Percentiles rank a stretch among this genome's conserved stretches.
phyloP scores from a whole-genome alignment of 371 early-diverging fungal genomes.

The Mortierella sp. region DNA sequence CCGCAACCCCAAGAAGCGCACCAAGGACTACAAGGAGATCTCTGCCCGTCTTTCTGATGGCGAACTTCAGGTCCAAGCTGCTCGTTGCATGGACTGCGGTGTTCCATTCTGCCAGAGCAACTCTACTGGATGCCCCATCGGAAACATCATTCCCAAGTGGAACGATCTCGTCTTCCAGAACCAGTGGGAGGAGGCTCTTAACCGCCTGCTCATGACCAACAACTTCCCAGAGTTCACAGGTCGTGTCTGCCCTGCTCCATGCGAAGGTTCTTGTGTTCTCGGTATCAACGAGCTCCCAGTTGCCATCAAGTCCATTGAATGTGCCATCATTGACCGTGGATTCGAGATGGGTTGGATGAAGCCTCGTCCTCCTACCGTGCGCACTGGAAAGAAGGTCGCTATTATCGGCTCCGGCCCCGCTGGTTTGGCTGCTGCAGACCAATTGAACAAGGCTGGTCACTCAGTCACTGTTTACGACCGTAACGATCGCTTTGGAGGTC shows the following conservation, averaged over 20 bases:
- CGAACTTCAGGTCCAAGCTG: conserved; percentile 91
- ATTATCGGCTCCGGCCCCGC: conserved; percentile 96
- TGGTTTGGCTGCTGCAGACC: conserved; percentile 96
- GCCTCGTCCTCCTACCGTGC: conserved; percentile 78
- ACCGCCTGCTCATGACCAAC: conserved; percentile 94
- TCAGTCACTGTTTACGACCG: conserved; percentile 94
- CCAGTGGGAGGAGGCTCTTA: conserved; percentile 94
- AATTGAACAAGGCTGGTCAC: conserved; percentile 96
- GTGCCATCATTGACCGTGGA: conserved; percentile 95
- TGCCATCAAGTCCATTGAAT: conserved; percentile 96
- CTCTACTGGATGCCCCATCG: conserved; percentile 92
- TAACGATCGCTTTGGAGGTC: conserved; percentile 94
- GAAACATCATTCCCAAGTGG: conserved; percentile 98
- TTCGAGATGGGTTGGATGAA: conserved; percentile 96
- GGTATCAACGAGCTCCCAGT: conserved; percentile 95
- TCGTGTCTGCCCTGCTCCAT: conserved; percentile 95
- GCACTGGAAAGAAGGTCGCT: conserved; percentile 89
- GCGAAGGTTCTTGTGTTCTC: conserved; percentile 92
- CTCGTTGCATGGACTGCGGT: conserved; percentile 98
- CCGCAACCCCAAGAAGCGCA: conserved; percentile 84
- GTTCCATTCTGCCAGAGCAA: conserved; percentile 97
- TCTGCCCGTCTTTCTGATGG: conserved; percentile 81
- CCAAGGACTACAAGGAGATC: conserved; percentile 94
- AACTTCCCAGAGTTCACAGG: conserved; percentile 97
- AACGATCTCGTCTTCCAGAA: conserved; percentile 95